Conservation (phyloP, 2,329 filamentous ascomycete species). For the Aspergillus aculeatus region DNA sequence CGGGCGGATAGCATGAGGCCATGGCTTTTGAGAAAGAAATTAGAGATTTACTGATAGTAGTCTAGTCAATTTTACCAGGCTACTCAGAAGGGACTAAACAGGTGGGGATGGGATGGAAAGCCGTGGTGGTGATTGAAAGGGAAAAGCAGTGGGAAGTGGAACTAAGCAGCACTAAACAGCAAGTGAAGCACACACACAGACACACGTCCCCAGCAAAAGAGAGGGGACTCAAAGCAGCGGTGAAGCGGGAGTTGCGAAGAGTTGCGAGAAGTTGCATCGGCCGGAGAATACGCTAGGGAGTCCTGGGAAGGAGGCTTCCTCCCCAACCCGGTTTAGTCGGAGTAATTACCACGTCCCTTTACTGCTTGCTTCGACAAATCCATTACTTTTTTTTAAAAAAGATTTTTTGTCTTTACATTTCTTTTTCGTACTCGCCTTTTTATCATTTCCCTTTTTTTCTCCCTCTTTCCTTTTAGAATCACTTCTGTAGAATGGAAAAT, state of each 20-base stretch:
- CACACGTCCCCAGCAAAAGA: constrained; percentile 5
- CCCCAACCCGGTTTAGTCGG: neutral
- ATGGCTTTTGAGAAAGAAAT: constrained; percentile 12
- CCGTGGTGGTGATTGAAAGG: constrained; percentile 34
- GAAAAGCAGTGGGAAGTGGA: too few species aligned
- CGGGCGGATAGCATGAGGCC: constrained; percentile 35
- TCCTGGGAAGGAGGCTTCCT: constrained; percentile 33
- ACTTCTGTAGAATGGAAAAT: neutral
- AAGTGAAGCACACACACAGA: constrained; percentile 7
- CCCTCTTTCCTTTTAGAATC: neutral
- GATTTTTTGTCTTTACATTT: neutral
- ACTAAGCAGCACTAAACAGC: too few species aligned
- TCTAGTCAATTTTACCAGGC: neutral
- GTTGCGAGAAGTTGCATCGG: constrained; percentile 17
- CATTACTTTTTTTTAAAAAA: neutral
- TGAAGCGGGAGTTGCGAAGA: constrained; percentile 30
- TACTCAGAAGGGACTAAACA: neutral
- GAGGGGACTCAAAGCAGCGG: constrained; percentile 37
- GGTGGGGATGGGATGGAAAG: constrained; percentile 19
- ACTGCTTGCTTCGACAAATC: neutral
- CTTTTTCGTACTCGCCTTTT: neutral
- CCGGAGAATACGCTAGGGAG: constrained; percentile 39
- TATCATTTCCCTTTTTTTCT: neutral
- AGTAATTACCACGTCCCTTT: neutral
- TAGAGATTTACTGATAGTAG: neutral